Evolutionary conservation across 2,329 filamentous ascomycete genomes (phyloP).

Genomic region (Colletotrichum gigasporum): DNA sequence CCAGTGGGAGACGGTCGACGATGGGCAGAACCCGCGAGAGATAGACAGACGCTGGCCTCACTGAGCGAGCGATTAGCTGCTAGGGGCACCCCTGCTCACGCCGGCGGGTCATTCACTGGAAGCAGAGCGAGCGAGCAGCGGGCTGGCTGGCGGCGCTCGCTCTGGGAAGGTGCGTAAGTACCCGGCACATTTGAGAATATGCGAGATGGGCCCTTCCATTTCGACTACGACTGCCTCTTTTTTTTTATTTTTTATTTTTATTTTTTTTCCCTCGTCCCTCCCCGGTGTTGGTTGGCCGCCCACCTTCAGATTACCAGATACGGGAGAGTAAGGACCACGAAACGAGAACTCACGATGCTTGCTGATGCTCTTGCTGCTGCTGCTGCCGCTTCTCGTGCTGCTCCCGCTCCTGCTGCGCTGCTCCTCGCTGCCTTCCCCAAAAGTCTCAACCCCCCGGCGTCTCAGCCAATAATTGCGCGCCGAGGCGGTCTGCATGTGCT

Average conservation of each 20-base stretch:
- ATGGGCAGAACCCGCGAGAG: not conserved
- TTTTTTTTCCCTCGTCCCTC: not conserved
- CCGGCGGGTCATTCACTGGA: conserved; percentile 12
- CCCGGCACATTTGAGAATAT: conserved; percentile 11
- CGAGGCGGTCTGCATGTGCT: conserved; percentile 21
- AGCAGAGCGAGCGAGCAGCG: conserved; percentile 17
- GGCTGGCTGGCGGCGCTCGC: not conserved
- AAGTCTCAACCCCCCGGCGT: conserved; percentile 9
- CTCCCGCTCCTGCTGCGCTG: not conserved
- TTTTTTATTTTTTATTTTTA: not conserved
- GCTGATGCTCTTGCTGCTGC: not conserved
- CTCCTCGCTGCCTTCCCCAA: not conserved
- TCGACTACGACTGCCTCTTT: conserved; percentile 16
- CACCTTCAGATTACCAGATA: no score
- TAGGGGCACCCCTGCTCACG: conserved; percentile 19
- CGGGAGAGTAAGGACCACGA: no score
- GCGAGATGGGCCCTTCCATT: conserved; percentile 24
- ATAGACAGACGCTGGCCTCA: not conserved
- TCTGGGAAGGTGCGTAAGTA: conserved; percentile 19
- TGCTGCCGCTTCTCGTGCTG: not conserved
- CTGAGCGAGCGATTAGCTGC: conserved; percentile 13
- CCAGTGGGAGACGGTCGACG: not conserved
- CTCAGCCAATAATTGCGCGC: conserved; percentile 18
- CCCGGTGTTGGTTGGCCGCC: not conserved
- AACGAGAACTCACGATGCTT: conserved; percentile 24